A percentile compares a stretch with the other conserved stretches of the same genome.
Evolutionary conservation across 2,329 filamentous ascomycete genomes (phyloP).

Genomic region (Fusarium acutatum): DNA sequence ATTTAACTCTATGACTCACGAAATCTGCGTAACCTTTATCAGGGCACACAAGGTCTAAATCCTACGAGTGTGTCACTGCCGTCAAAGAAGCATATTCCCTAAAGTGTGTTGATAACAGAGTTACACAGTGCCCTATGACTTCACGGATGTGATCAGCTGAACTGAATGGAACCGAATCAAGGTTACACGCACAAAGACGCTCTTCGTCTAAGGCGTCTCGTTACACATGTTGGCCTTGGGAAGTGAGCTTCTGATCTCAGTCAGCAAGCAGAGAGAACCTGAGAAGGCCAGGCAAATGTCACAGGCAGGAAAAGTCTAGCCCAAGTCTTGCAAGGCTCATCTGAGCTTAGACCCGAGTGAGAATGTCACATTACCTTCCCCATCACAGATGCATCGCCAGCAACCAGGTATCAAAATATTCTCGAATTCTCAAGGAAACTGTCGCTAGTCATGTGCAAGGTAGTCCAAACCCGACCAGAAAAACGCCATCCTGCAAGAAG

Average conservation of each 20-base stretch:
- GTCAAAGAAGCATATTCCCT: background rate
- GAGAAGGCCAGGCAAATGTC: rapidly evolving
- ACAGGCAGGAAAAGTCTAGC: background rate
- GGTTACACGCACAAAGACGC: rapidly evolving
- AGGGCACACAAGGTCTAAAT: background rate
- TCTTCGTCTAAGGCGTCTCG: rapidly evolving
- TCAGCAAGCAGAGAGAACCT: background rate
- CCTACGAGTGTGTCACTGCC: background rate
- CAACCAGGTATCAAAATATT: background rate
- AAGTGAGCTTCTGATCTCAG: background rate
- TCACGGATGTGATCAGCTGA: background rate
- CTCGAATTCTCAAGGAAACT: slow-evolving; percentile 4
- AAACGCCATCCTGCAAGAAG: slow-evolving; percentile 9
- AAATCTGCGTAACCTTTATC: background rate
- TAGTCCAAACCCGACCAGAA: background rate
- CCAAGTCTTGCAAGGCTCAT: background rate
- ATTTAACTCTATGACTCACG: background rate
- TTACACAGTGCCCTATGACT: background rate
- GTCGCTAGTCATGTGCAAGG: slow-evolving; percentile 11
- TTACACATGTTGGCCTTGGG: background rate
- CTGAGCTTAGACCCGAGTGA: background rate
- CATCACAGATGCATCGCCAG: background rate
- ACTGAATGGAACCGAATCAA: rapidly evolving
- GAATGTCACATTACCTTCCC: no score
- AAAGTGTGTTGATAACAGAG: background rate